Evolutionary conservation across 176 grass and related monocot species (phyloP).

Genomic region (Oryza meridionalis): DNA sequence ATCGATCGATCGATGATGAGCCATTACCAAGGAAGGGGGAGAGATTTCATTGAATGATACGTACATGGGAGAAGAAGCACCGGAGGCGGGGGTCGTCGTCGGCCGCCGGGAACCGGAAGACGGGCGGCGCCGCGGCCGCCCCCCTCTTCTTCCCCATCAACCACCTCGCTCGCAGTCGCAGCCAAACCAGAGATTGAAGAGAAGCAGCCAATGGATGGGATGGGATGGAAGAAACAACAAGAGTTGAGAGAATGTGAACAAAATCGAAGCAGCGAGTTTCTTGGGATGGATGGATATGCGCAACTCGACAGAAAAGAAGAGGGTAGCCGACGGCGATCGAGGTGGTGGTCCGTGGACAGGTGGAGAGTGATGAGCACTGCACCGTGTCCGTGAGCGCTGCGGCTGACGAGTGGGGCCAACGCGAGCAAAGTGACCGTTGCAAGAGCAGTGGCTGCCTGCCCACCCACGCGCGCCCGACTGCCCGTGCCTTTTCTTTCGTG

Average conservation of each 20-base stretch:
- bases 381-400: background rate
- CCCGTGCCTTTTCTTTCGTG: background rate
- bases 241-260: background rate
- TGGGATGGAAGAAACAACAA: no score
- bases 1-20: background rate
- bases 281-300: conserved; percentile 7
- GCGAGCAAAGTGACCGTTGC: conserved; percentile 49
- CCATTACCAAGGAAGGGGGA: background rate
- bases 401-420: background rate
- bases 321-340: no score
- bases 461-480: conserved; percentile 28
- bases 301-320: conserved; percentile 14
- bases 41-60: background rate
- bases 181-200: no score
- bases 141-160: conserved; percentile 46
- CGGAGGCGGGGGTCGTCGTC: conserved; percentile 31
- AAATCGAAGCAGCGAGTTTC: background rate
- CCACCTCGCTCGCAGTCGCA: background rate
- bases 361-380: background rate
- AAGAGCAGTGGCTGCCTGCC: background rate
- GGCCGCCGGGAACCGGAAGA: conserved; percentile 20
- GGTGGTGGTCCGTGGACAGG: background rate
- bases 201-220: no score
- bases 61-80: conserved; percentile 15
- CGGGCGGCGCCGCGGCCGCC: background rate